A percentile compares a stretch with the other conserved stretches of the same genome.
phyloP scores from a whole-genome alignment of 176 grass and related monocot species.

The Avena eriantha region DNA sequence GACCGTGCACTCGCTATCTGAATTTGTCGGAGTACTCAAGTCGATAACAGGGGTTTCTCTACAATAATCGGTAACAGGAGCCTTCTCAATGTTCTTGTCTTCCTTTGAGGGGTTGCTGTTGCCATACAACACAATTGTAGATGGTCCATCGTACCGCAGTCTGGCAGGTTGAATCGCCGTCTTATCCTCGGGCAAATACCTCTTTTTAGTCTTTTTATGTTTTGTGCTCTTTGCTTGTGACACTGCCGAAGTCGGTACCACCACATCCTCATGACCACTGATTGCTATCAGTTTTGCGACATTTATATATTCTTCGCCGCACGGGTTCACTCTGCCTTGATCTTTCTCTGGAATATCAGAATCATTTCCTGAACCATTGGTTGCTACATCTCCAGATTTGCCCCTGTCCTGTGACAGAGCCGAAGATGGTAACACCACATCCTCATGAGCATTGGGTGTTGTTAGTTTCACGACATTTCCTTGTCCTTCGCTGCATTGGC shows the following conservation, averaged over 20 bases:
- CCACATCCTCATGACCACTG: not conserved
- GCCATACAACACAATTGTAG: not conserved
- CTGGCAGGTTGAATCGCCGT: not conserved
- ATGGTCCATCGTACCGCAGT: not conserved
- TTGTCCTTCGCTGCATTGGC: not conserved
- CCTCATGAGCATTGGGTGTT: not conserved
- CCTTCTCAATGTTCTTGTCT: not conserved
- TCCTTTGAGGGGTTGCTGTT: conserved; percentile 11
- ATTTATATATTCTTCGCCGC: not conserved
- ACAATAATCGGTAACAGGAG: not conserved
- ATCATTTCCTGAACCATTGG: not conserved
- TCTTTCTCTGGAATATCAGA: not conserved
- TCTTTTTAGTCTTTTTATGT: not conserved
- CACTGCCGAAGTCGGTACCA: not conserved
- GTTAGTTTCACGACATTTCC: not conserved
- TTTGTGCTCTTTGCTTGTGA: not conserved
- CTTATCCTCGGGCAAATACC: not conserved
- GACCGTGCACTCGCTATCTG: conserved; percentile 16
- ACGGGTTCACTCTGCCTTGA: conserved; percentile 1
- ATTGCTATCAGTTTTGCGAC: not conserved
- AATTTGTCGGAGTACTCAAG: conserved; percentile 33
- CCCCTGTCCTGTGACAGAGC: not conserved
- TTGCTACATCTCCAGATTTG: not conserved
- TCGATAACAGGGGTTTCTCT: conserved; percentile 13
- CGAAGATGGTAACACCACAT: not conserved